Evolutionary conservation across 257 asterid species (phyloP), one percentile per base, ranked within the genome.

Genomic region (Phtheirospermum japonicum): DNA sequence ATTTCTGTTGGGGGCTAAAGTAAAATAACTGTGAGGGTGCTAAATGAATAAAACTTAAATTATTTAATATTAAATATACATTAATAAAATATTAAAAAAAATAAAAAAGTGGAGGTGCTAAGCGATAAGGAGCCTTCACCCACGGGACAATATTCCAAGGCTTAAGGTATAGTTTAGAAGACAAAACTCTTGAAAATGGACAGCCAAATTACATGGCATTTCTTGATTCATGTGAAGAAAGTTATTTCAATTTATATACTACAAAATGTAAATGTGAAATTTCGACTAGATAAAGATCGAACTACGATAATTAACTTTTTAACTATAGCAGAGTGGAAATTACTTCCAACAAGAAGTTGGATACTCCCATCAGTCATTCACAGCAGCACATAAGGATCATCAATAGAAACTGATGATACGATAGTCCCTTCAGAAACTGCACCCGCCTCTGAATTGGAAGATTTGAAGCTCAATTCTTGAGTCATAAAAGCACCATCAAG

Each of bases 401-500:
- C 97, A 49, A 92, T 92, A 53, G 97, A 83, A 82, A 86, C 99
- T 36, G 94, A 89, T 66, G 85, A 75, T 48, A 89, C 97, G 14
- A 56, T 73, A 55, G 77, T 60, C 68, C 77, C 80, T 63, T 89
- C 97, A 64, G 98, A 82, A 62, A 85, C 83, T 31, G 82, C 70
- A 63, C 76, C 84, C 48, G 78, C 66, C 70, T 91, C 98, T 59
- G 90, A 69, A 76, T 79, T 84, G 63, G 94, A 81, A 48, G 81
- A 73, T 74, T 78, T 83, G 68, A 92, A 86, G 78, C 75, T 87
- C 90, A 92, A 63, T 33, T 92, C 99, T 79, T 92, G 99, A 74
- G 95, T 83, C 97, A 92, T 89, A 71, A 83, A 92, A 71, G 91
- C 82, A 71, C 99, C 99, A 79, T 92, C 99, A 65, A 92, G 95